phyloP scores from a whole-genome alignment of 2,329 filamentous ascomycete species.

The Corynespora cassiicola region DNA sequence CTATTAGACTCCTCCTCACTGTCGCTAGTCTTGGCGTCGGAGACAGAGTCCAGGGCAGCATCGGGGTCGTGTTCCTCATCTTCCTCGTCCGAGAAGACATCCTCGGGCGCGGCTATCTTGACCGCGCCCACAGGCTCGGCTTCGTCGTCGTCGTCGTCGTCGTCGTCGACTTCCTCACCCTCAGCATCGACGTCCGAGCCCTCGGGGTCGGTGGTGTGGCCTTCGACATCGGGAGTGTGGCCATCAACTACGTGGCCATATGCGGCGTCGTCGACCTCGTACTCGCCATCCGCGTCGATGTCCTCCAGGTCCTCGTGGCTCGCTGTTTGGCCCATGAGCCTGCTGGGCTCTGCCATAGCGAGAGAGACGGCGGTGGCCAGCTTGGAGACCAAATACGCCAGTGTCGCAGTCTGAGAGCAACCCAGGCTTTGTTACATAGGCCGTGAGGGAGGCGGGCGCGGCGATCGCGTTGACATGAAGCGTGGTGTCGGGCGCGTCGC shows the following conservation, averaged over 20 bases:
- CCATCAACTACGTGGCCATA: constrained; percentile 28
- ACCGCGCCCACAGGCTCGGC: constrained; percentile 49
- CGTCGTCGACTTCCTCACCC: constrained; percentile 58
- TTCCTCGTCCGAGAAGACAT: constrained; percentile 46
- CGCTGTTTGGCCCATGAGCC: constrained; percentile 43
- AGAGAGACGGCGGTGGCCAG: constrained; percentile 49
- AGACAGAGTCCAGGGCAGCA: constrained; percentile 43
- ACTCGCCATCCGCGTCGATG: constrained; percentile 47
- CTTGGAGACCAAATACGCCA: constrained; percentile 45
- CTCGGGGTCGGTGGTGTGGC: constrained; percentile 46
- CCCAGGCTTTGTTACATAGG: constrained; percentile 28
- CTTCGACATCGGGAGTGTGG: constrained; percentile 31
- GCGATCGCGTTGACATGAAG: constrained; percentile 35
- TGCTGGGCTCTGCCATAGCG: constrained; percentile 50
- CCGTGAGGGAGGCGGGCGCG: constrained; percentile 26
- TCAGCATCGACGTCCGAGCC: constrained; percentile 52
- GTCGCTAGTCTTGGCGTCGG: constrained; percentile 45
- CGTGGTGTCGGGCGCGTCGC: constrained; percentile 31
- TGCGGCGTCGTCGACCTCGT: constrained; percentile 45
- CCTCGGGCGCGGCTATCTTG: constrained; percentile 44
- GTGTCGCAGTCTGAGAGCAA: constrained; percentile 27
- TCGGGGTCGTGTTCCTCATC: constrained; percentile 48
- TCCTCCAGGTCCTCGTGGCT: constrained; percentile 40
- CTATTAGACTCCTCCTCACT: constrained; percentile 47
- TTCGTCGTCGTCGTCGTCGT: constrained; percentile 57